Conservation (phyloP, 306 rosid genomes). For the Crataegus laevigata region DNA sequence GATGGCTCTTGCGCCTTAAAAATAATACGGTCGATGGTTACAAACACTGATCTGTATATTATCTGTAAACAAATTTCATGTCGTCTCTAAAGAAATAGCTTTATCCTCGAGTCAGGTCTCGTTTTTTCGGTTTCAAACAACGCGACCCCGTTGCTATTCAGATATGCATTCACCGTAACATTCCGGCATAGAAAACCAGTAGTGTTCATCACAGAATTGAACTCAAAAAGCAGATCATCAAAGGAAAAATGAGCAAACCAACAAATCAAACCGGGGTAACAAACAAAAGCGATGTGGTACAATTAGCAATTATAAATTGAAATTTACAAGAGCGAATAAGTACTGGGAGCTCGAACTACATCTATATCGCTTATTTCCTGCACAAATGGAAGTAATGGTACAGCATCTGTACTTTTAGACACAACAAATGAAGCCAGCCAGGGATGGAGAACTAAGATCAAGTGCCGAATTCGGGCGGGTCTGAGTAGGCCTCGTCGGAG, state of each 20-base stretch:
- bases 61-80: background rate
- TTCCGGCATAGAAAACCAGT: background rate
- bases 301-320: slow-evolving; percentile 6
- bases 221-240: background rate
- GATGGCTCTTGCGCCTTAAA: background rate
- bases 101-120: background rate
- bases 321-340: background rate
- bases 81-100: background rate
- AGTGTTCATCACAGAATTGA: background rate
- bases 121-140: too few relatives aligned
- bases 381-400: slow-evolving; percentile 12
- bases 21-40: background rate
- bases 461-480: background rate
- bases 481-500: slow-evolving; percentile 1
- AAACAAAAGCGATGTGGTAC: background rate
- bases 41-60: background rate
- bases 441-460: background rate
- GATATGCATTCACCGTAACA: too few relatives aligned
- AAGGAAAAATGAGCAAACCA: background rate
- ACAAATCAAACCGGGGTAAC: slow-evolving; percentile 4
- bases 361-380: slow-evolving; percentile 1
- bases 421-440: background rate
- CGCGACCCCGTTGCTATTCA: too few relatives aligned
- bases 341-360: slow-evolving; percentile 1
- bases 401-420: background rate